Evolutionary conservation across 164 flowering plant genomes (phyloP), one percentile per base, ranked within the genome.

Genomic region (Taxillus chinensis): DNA sequence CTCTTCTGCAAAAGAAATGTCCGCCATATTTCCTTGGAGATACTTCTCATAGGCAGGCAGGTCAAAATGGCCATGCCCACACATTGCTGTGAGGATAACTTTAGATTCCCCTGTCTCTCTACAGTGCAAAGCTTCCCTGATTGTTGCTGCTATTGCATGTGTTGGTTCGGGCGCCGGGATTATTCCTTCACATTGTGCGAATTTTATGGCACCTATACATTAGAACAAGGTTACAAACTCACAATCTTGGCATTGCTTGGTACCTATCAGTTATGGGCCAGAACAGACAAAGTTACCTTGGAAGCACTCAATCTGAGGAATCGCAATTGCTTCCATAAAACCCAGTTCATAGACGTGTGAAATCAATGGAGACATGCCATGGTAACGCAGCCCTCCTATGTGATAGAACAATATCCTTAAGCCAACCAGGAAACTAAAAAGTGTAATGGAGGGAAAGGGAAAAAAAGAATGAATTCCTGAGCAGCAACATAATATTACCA

Each of bases 1-100:
- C 64, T 84, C 85, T 50, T 86, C 83, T 1, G 74, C 63, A 62
- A 84, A 93, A 10, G 86, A 73, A 58, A 89, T 75, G 68, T 93
- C 99, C 9, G 80, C 83, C 83, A 93, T 76, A 7, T 71, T 71
- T 56, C 99, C 99, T 67, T 86, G 86, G 69, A 93, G 65, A 64
- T 84, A 93, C 71, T 90, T 90, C 50, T 93, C 99, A 65, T 93
- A 93, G 64, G 97, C 72, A 5, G 96, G 76, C 59, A 89, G 77
- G 75, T 93, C 99, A 68, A 93, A 93, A 74, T 93, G 99, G 39
- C 97, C 99, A 75, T 93, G 99, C 15, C 97, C 99, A 68, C 97
- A 90, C 96, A 93, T 82, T 58, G 96, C 97, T 82, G 77, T 86
- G 14, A 90, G 84, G 59, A 90, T 85, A 5, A 93, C 97, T 71